A percentile compares a stretch with the other conserved stretches of the same genome.
phyloP scores from a whole-genome alignment of 1,284 basidiomycete genomes.

The Trichosporon inkin region DNA sequence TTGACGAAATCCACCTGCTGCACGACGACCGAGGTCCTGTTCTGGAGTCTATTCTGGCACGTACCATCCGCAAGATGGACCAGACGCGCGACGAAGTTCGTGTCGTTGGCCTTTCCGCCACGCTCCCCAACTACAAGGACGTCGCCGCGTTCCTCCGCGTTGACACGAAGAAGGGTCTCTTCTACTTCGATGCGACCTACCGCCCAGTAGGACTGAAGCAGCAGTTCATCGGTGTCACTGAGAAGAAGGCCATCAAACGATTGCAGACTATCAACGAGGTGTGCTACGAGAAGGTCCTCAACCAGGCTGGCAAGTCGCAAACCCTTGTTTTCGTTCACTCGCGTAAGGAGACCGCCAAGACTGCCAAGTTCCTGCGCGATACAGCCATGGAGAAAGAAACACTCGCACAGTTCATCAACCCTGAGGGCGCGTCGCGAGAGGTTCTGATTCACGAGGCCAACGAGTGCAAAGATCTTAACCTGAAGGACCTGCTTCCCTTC shows the following conservation, averaged over 20 bases:
- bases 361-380: constrained; percentile 89
- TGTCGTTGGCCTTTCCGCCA: constrained; percentile 92
- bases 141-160: constrained; percentile 98
- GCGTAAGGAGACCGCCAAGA: constrained; percentile 96
- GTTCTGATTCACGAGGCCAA: constrained; percentile 79
- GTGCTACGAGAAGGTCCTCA: constrained; percentile 96
- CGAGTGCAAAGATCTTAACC: constrained; percentile 75
- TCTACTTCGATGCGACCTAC: constrained; percentile 94
- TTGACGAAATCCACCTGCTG: constrained; percentile 96
- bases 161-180: constrained; percentile 84
- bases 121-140: constrained; percentile 95
- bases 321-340: constrained; percentile 97
- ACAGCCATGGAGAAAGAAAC: constrained; percentile 95
- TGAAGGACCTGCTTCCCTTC: constrained; percentile 89
- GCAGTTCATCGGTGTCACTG: constrained; percentile 95
- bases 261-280: constrained; percentile 99
- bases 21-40: constrained; percentile 99
- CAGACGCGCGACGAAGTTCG: constrained; percentile 89
- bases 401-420: constrained; percentile 88
- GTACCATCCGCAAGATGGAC: constrained; percentile 92
- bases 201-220: constrained; percentile 93
- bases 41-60: constrained; percentile 83
- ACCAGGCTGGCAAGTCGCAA: constrained; percentile 74
- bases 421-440: constrained; percentile 81
- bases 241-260: constrained; percentile 99